These are phyloP conservation scores for Capsella rubella DNA, from an alignment of 441 rosid genomes.

Conservation along the genomic window DNA sequence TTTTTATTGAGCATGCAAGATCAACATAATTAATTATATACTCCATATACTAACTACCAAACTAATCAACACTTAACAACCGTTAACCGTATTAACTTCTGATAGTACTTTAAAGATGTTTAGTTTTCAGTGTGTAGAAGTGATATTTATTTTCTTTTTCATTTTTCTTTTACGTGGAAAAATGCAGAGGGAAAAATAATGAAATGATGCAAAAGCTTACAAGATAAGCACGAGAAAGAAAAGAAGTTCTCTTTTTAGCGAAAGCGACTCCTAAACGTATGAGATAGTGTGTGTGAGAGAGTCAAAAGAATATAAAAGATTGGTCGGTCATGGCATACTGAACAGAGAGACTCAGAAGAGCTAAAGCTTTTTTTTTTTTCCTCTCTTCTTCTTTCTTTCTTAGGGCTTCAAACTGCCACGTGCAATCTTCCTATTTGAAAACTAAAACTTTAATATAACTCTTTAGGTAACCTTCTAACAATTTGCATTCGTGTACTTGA, in stretches of 20 bases:
- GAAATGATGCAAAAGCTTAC: slow-evolving; percentile 42
- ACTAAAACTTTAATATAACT: not conserved
- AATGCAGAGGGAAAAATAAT: slow-evolving; percentile 16
- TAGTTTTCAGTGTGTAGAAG: not conserved
- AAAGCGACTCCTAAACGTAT: slow-evolving; percentile 58
- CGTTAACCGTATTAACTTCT: slow-evolving; percentile 5
- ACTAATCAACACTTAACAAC: not conserved
- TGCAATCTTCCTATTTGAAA: slow-evolving; percentile 27
- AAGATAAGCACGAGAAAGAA: slow-evolving; percentile 67
- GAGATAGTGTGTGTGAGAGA: not conserved
- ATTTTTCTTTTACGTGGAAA: slow-evolving; percentile 3
- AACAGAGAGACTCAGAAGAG: slow-evolving; percentile 25
- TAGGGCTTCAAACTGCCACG: slow-evolving; percentile 45
- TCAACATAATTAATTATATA: not conserved
- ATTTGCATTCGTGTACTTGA: not conserved
- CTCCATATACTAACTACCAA: not conserved
- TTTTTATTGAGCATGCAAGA: not conserved
- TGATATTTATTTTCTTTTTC: slow-evolving; percentile 8
- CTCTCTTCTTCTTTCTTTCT: slow-evolving; percentile 31
- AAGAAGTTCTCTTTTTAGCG: slow-evolving; percentile 58
- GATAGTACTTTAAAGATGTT: not conserved
- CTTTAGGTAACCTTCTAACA: no score
- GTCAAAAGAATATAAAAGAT: slow-evolving; percentile 43
- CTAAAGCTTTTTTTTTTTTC: slow-evolving; percentile 15
- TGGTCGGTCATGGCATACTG: slow-evolving; percentile 39